These are phyloP conservation scores for Capsicum pubescens DNA, from an alignment of 257 asterid species.

Conservation along the genomic window DNA sequence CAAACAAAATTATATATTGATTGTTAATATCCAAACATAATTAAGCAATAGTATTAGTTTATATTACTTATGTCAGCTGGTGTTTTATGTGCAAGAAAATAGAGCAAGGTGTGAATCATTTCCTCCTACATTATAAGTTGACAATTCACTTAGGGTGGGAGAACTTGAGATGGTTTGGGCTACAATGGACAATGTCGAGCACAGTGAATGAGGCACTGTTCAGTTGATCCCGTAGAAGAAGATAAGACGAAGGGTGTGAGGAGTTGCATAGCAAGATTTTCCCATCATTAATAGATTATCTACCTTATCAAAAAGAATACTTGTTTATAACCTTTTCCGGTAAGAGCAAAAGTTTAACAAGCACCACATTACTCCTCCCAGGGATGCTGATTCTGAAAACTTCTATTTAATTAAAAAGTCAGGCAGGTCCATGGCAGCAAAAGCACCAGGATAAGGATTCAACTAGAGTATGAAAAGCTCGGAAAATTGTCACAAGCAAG, in stretches of 20 bases:
- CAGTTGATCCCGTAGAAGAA: not conserved
- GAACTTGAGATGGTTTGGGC: not conserved
- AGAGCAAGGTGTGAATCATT: not conserved
- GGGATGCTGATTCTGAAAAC: not conserved
- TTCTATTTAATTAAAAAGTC: not conserved
- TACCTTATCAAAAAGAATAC: not conserved
- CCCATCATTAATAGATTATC: not conserved
- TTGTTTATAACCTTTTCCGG: not conserved
- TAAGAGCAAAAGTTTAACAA: not conserved
- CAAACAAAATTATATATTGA: not conserved
- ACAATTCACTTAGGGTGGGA: not conserved
- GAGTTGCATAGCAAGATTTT: not conserved
- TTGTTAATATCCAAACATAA: not conserved
- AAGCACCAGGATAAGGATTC: not conserved
- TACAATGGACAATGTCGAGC: not conserved
- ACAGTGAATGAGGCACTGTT: not conserved
- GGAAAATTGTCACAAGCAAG: slow-evolving; percentile 18
- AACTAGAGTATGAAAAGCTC: not conserved
- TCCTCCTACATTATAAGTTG: not conserved
- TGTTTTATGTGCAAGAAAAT: not conserved
- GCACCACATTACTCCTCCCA: not conserved
- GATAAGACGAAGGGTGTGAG: not conserved
- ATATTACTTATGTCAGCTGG: not conserved
- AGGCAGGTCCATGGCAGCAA: not conserved
- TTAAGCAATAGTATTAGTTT: not conserved